Evolutionary conservation across 2,329 filamentous ascomycete species (phyloP), one percentile per base, ranked within the genome.

Genomic region (Magnaporthales sp.): DNA sequence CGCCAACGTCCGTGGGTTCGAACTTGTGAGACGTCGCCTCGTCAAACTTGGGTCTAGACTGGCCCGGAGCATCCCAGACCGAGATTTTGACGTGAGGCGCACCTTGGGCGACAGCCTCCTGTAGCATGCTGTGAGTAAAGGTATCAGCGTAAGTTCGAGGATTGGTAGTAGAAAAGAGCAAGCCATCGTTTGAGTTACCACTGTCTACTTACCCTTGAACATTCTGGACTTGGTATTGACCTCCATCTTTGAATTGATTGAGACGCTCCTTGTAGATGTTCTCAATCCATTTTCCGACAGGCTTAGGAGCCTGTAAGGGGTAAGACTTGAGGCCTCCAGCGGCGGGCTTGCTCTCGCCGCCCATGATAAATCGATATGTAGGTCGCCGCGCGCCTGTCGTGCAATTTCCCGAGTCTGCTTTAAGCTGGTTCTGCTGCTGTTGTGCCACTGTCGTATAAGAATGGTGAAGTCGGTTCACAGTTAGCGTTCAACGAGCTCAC

Each of bases 31-130:
- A 81, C n/a, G 83, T 80, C 6, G 93, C 94, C 67, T 97, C 92
- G 69, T 93, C 80, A 80, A 99, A 99, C 3, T 89, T 89, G 2
- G 95, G 95, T 19, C 95, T 88, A 29, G 88, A 84, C 64, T 91
- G 87, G 72, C 89, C 82, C 1, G 93, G 93, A 15, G 92, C 92
- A 67, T 91, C 89, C 86, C 93, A 97, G 67, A 93, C 92, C 68
- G 84, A 92, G 67, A 99, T 88, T 79, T 93, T 90, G 73, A 98
- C 87, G 75, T 94, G 84, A 30, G 91, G 86, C 70, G 87, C 80
- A 70, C 92, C 92, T 10, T 88, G 88, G 67, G 77, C 82, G 64
- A 80, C 74, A 64, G 84, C 90, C 77, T 94, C 89, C 73, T 88
- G 84, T 76, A 93, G 86, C 82, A 93, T 93, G 69, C 87, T 89